Evolutionary conservation across 73 alveolate species (phyloP).

Genomic region (Blepharisma stoltei): DNA sequence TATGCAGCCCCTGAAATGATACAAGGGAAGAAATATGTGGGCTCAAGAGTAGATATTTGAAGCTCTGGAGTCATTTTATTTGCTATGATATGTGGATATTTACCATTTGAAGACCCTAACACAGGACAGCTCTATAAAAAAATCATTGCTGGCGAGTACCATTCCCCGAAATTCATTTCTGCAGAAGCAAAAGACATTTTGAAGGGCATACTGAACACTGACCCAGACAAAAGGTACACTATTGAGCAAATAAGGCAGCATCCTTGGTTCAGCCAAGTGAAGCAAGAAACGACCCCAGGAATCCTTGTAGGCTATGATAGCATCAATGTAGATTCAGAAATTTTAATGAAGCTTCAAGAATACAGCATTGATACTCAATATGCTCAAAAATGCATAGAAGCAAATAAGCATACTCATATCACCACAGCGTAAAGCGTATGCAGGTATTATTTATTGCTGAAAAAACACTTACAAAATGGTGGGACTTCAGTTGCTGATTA

Average conservation of each 20-base stretch:
- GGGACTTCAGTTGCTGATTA: slow-evolving; percentile 41
- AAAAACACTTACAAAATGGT: slow-evolving; percentile 65
- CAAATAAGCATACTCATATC: slow-evolving; percentile 80
- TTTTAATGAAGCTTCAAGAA: slow-evolving; percentile 52
- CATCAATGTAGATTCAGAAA: slow-evolving; percentile 80
- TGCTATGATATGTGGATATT: slow-evolving; percentile 79
- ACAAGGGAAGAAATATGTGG: slow-evolving; percentile 66
- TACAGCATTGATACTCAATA: slow-evolving; percentile 66
- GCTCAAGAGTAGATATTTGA: slow-evolving; percentile 68
- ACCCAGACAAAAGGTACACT: slow-evolving; percentile 70
- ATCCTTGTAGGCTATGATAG: slow-evolving; percentile 64
- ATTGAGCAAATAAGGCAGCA: slow-evolving; percentile 73
- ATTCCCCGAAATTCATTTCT: slow-evolving; percentile 54
- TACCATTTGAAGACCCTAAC: slow-evolving; percentile 80
- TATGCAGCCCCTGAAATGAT: slow-evolving; percentile 96
- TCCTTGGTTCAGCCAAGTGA: slow-evolving; percentile 55
- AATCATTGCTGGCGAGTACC: slow-evolving; percentile 69
- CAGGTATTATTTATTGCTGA: slow-evolving; percentile 76
- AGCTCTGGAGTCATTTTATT: slow-evolving; percentile 68
- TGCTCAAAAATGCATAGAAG: slow-evolving; percentile 73
- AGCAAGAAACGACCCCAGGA: slow-evolving; percentile 63
- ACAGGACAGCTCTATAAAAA: slow-evolving; percentile 72
- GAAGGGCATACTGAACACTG: slow-evolving; percentile 61
- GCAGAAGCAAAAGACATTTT: slow-evolving; percentile 63
- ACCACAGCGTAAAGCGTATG: slow-evolving; percentile 57